Percentiles rank a stretch among this genome's conserved stretches.
Conservation (phyloP, 768 basidiomycete species). For the Phlebiopsis flavidoalba region DNA sequence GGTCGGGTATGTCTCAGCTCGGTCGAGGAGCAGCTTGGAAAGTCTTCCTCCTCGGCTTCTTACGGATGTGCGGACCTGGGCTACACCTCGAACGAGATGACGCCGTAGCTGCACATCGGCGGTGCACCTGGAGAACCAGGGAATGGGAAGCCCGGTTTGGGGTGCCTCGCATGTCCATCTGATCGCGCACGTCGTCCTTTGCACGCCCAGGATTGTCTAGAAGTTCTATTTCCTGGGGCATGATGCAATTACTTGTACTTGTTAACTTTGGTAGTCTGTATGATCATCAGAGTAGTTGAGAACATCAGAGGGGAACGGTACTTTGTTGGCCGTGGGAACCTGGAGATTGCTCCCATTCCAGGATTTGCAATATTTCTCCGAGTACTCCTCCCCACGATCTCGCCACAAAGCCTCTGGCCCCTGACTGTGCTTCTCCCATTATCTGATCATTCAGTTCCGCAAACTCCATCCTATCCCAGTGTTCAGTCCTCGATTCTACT, state of each 20-base stretch:
- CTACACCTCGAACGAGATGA: background rate
- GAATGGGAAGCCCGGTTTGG: background rate
- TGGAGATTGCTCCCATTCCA: background rate
- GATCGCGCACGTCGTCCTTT: background rate
- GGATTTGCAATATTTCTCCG: background rate
- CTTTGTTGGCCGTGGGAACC: background rate
- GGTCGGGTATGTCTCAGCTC: background rate
- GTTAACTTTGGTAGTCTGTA: conserved; percentile 2
- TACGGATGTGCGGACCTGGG: background rate
- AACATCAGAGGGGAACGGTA: background rate
- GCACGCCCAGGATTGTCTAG: background rate
- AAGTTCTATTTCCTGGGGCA: background rate
- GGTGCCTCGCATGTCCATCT: background rate
- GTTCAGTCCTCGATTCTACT: background rate
- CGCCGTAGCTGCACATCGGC: background rate
- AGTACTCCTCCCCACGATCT: conserved; percentile 4
- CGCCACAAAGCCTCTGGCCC: conserved; percentile 3
- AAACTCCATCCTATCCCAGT: background rate
- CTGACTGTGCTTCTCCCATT: background rate
- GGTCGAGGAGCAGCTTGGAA: background rate
- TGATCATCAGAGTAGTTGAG: background rate
- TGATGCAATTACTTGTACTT: background rate
- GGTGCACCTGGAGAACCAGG: background rate
- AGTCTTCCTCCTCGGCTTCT: background rate
- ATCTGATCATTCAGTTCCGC: background rate